These are phyloP conservation scores for Oxalis stricta DNA, from an alignment of 441 rosid species.

Conservation along the genomic window DNA sequence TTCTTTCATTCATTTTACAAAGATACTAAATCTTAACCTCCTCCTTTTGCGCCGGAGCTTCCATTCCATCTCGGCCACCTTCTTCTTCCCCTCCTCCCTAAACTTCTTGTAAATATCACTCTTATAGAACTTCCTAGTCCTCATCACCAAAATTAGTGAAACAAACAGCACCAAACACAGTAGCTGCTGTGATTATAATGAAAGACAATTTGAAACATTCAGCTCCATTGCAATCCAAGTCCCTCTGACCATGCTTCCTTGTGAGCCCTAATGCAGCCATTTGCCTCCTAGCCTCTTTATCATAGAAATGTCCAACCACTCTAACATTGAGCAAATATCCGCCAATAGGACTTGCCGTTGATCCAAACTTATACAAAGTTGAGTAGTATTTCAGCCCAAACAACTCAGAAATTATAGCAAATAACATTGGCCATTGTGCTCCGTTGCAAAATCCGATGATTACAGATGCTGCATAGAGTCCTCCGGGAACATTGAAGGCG, in stretches of 20 bases:
- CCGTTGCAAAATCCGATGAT: constrained; percentile 20
- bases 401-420: constrained; percentile 21
- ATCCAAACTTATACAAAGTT: constrained; percentile 20
- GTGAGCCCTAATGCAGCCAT: constrained; percentile 9
- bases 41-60: not conserved
- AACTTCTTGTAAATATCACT: constrained; percentile 21
- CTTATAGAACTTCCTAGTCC: constrained; percentile 14
- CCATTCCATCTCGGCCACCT: constrained; percentile 3
- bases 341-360: constrained; percentile 20
- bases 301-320: constrained; percentile 16
- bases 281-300: constrained; percentile 18
- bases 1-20: too few relatives aligned
- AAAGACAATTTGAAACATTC: constrained; percentile 18
- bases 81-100: constrained; percentile 11
- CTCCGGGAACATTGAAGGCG: constrained; percentile 7
- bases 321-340: constrained; percentile 14
- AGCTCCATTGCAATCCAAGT: constrained; percentile 17
- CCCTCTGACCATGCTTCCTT: constrained; percentile 7
- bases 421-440: constrained; percentile 16
- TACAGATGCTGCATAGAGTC: constrained; percentile 17
- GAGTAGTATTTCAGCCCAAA: constrained; percentile 25
- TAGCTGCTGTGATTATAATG: constrained; percentile 8
- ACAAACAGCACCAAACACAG: constrained; percentile 10
- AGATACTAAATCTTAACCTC: not conserved
- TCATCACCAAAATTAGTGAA: constrained; percentile 14